phyloP scores from a whole-genome alignment of 345 rosid species.

The Linum trigynum region DNA sequence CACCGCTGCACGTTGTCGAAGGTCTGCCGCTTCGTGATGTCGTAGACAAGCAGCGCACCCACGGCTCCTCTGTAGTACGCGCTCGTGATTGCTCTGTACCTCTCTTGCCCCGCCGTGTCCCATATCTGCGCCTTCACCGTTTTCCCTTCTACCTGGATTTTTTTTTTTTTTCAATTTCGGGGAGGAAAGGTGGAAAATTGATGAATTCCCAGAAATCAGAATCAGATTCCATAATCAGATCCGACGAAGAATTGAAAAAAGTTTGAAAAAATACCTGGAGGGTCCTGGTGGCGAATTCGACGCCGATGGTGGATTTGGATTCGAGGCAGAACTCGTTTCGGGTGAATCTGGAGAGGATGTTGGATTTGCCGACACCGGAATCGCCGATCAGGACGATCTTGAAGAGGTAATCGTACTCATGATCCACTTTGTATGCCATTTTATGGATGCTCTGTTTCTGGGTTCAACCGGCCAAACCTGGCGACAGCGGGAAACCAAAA shows the following conservation, averaged over 20 bases:
- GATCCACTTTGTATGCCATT: conserved; percentile 5
- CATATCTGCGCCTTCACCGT: conserved; percentile 7
- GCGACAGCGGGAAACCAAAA: too few species aligned
- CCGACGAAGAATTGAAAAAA: background rate
- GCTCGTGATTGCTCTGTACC: background rate
- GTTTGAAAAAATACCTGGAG: background rate
- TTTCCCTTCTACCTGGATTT: conserved; percentile 4
- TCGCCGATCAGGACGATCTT: too few species aligned
- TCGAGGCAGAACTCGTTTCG: conserved; percentile 3
- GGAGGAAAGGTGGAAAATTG: too few species aligned
- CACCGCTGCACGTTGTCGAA: conserved; percentile 6
- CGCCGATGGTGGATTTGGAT: background rate
- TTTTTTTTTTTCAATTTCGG: too few species aligned
- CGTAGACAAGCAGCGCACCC: background rate
- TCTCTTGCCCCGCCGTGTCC: conserved; percentile 8
- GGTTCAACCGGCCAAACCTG: too few species aligned
- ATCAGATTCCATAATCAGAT: too few species aligned
- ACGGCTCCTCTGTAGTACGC: conserved; percentile 4
- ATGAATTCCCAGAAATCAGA: too few species aligned
- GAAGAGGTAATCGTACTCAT: too few species aligned
- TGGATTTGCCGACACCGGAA: too few species aligned
- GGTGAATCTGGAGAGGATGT: background rate
- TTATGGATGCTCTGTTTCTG: background rate
- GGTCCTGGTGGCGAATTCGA: conserved; percentile 6
- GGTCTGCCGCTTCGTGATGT: conserved; percentile 3